phyloP scores from a whole-genome alignment of 805 yeast species.

The Wickerhamiella alocasiicola region DNA sequence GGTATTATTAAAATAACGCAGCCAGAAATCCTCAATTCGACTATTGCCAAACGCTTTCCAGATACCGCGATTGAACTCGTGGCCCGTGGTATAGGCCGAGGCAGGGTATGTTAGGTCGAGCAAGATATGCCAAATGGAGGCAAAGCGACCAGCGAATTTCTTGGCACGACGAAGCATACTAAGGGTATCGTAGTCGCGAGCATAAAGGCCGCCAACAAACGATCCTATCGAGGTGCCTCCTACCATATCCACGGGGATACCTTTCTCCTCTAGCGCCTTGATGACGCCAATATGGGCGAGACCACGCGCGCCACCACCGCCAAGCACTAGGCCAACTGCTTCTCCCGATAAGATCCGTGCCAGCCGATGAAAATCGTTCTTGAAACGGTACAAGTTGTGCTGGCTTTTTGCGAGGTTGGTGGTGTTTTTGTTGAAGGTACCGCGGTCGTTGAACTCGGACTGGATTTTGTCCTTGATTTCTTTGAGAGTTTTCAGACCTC shows the following conservation, averaged over 20 bases:
- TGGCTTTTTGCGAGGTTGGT: conserved; percentile 20
- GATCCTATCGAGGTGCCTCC: conserved; percentile 98
- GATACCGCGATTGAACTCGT: conserved; percentile 92
- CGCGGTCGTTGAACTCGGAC: conserved; percentile 17
- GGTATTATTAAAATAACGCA: conserved; percentile 75
- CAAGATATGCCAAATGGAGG: conserved; percentile 74
- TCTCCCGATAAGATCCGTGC: conserved; percentile 86
- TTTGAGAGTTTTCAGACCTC: conserved; percentile 22
- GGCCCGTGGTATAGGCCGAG: conserved; percentile 92
- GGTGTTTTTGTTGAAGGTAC: conserved; percentile 14
- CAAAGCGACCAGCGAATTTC: conserved; percentile 67
- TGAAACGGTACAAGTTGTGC: conserved; percentile 40
- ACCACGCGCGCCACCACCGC: conserved; percentile 98
- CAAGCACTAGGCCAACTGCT: conserved; percentile 86
- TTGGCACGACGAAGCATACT: conserved; percentile 85
- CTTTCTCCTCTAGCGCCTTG: conserved; percentile 80
- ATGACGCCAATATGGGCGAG: conserved; percentile 83
- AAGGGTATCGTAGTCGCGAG: conserved; percentile 80
- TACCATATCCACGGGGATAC: conserved; percentile 83
- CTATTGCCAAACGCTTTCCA: conserved; percentile 92
- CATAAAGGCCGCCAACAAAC: conserved; percentile 89
- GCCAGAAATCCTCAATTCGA: conserved; percentile 94
- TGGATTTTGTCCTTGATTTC: conserved; percentile 21
- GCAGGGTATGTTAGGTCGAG: conserved; percentile 86
- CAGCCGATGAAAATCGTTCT: conserved; percentile 76